These are phyloP conservation scores for Pythium insidiosum DNA, from an alignment of 352 stramenopile genomes.

Conservation along the genomic window DNA sequence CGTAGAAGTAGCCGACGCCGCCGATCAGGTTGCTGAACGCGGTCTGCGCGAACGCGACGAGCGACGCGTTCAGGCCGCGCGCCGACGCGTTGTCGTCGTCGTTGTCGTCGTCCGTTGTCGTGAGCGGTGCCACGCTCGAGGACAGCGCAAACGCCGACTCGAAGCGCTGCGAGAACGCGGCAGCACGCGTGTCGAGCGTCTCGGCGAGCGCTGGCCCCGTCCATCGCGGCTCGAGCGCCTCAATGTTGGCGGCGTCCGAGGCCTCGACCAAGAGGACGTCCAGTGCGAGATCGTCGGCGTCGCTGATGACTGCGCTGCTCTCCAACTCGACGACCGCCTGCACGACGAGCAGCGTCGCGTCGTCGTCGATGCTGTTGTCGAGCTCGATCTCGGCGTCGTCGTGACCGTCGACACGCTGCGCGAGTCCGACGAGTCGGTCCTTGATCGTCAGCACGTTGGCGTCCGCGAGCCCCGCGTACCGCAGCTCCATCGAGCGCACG, in stretches of 20 bases:
- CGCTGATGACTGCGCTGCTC: slow-evolving; percentile 14
- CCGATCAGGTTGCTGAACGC: slow-evolving; percentile 88
- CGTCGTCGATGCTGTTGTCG: slow-evolving; percentile 63
- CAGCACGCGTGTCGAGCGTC: neutral
- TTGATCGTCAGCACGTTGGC: slow-evolving; percentile 69
- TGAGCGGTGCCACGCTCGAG: no score
- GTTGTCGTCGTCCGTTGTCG: no score
- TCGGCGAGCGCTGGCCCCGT: neutral
- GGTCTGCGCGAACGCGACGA: slow-evolving; percentile 71
- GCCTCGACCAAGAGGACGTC: slow-evolving; percentile 63
- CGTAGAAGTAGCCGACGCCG: slow-evolving; percentile 88
- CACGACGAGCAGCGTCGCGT: slow-evolving; percentile 56
- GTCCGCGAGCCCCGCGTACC: slow-evolving; percentile 46
- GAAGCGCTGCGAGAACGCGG: slow-evolving; percentile 48
- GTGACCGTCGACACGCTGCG: slow-evolving; percentile 15
- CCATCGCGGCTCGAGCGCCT: slow-evolving; percentile 13
- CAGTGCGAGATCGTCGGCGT: slow-evolving; percentile 39
- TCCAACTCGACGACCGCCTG: slow-evolving; percentile 51
- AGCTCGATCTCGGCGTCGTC: slow-evolving; percentile 46
- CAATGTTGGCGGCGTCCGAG: slow-evolving; percentile 1
- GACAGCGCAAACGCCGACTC: slow-evolving; percentile 42
- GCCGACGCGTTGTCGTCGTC: no score
- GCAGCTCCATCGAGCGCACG: slow-evolving; percentile 33
- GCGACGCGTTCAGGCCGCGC: slow-evolving; percentile 30
- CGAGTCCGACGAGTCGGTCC: slow-evolving; percentile 39